Evolutionary conservation across 2,329 filamentous ascomycete species (phyloP).

Genomic region (Fusarium abutilonis): DNA sequence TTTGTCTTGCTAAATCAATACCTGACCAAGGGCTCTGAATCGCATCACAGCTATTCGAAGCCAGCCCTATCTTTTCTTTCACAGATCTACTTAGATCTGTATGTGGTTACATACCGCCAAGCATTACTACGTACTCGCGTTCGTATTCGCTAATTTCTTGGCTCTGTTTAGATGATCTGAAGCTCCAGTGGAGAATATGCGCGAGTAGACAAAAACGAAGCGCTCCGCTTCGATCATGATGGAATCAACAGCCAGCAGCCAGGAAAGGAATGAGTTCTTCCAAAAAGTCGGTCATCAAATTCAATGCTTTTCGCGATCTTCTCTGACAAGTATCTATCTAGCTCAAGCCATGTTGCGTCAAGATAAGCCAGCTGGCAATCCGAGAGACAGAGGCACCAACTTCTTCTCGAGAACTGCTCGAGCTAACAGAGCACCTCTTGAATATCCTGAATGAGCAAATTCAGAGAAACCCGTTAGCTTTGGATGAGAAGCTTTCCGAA

Average conservation of each 20-base stretch:
- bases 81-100: not conserved
- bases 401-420: conserved; percentile 56
- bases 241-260: conserved; percentile 39
- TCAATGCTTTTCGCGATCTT: not conserved
- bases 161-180: not conserved
- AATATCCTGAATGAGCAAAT: conserved; percentile 58
- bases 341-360: conserved; percentile 71
- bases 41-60: not conserved
- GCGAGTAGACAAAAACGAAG: conserved; percentile 30
- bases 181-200: conserved; percentile 38
- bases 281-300: conserved; percentile 41
- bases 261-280: conserved; percentile 48
- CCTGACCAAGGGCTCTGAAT: conserved; percentile 10
- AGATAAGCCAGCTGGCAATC: conserved; percentile 67
- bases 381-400: conserved; percentile 56
- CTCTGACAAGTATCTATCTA: conserved; percentile 45
- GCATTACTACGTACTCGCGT: conserved; percentile 15
- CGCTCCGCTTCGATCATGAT: conserved; percentile 40
- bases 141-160: conserved; percentile 28
- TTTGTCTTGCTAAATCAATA: conserved; percentile 8
- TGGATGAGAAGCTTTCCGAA: conserved; percentile 88
- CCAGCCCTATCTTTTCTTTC: not conserved
- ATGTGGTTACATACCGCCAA: not conserved
- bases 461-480: conserved; percentile 55
- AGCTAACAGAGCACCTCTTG: conserved; percentile 58